Evolutionary conservation across 208 protist species (phyloP).

Genomic region (Crithidia brevicula): DNA sequence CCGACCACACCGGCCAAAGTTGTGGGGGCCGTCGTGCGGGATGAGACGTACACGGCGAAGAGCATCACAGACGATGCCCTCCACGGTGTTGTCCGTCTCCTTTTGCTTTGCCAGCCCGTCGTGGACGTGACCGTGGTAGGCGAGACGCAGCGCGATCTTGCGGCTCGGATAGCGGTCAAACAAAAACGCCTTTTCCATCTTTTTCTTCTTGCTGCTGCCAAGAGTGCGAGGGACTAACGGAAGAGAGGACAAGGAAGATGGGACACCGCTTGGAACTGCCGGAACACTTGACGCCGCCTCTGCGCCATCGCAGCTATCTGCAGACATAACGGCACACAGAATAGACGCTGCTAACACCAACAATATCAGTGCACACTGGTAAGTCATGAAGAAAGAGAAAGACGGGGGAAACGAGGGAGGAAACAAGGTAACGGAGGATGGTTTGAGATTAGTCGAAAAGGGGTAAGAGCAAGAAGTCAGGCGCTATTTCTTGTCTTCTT

Average conservation of each 20-base stretch:
- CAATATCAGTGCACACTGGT: no score
- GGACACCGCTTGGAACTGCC: no score
- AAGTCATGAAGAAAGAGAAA: no score
- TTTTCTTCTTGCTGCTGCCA: conserved; percentile 36
- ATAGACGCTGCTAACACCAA: no score
- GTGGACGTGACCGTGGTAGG: conserved; percentile 88
- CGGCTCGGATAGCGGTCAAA: conserved; percentile 72
- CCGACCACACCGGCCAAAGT: conserved; percentile 81
- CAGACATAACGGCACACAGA: no score
- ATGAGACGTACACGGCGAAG: conserved; percentile 69
- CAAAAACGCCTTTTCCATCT: conserved; percentile 50
- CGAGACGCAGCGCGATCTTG: conserved; percentile 85
- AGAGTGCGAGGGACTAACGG: background rate
- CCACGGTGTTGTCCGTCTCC: conserved; percentile 85
- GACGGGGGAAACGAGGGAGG: no score
- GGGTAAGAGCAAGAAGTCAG: no score
- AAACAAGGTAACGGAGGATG: no score
- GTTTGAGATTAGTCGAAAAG: no score
- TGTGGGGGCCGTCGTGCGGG: conserved; percentile 54
- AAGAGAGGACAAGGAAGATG: background rate
- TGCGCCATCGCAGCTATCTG: no score
- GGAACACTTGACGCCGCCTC: background rate
- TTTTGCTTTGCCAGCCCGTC: conserved; percentile 85
- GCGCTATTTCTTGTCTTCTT: no score
- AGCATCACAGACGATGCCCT: conserved; percentile 59